phyloP scores from a whole-genome alignment of 345 rosid species.

The Salix suchowensis region DNA sequence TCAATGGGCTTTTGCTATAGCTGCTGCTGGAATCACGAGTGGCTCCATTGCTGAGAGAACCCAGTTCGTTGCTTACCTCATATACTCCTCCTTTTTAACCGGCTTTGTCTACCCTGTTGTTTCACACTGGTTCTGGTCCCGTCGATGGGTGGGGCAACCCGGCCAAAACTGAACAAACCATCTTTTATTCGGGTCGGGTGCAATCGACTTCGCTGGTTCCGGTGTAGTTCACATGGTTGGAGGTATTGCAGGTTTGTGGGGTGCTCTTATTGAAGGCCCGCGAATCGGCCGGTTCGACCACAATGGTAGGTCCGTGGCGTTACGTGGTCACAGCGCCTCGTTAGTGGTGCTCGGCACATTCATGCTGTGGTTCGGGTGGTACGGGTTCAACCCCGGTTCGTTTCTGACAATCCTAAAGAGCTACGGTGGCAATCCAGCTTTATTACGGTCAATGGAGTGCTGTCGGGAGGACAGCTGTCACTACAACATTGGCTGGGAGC shows the following conservation, averaged over 20 bases:
- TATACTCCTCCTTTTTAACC: slow-evolving; percentile 58
- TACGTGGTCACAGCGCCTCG: slow-evolving; percentile 39
- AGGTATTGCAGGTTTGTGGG: slow-evolving; percentile 44
- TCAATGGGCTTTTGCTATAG: slow-evolving; percentile 69
- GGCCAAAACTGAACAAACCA: slow-evolving; percentile 19
- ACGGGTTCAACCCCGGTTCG: slow-evolving; percentile 43
- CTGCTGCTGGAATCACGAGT: slow-evolving; percentile 53
- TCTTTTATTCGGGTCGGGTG: slow-evolving; percentile 44
- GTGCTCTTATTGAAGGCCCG: slow-evolving; percentile 42
- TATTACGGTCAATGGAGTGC: slow-evolving; percentile 38
- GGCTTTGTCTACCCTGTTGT: slow-evolving; percentile 62
- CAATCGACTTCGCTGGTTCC: slow-evolving; percentile 40
- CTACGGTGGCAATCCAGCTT: slow-evolving; percentile 5
- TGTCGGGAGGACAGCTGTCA: slow-evolving; percentile 23
- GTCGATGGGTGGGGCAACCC: slow-evolving; percentile 66
- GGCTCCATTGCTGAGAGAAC: slow-evolving; percentile 76
- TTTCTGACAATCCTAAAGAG: slow-evolving; percentile 22
- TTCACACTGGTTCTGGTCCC: slow-evolving; percentile 65
- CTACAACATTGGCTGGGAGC: slow-evolving; percentile 20
- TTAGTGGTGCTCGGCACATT: slow-evolving; percentile 36
- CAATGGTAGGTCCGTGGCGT: slow-evolving; percentile 18
- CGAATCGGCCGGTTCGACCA: slow-evolving; percentile 35
- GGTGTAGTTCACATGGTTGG: slow-evolving; percentile 50
- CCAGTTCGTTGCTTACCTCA: slow-evolving; percentile 60
- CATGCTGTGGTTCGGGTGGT: slow-evolving; percentile 41